A percentile compares a stretch with the other conserved stretches of the same genome.
phyloP scores from a whole-genome alignment of 2,329 filamentous ascomycete species.

The Arthrobotrys iridis region DNA sequence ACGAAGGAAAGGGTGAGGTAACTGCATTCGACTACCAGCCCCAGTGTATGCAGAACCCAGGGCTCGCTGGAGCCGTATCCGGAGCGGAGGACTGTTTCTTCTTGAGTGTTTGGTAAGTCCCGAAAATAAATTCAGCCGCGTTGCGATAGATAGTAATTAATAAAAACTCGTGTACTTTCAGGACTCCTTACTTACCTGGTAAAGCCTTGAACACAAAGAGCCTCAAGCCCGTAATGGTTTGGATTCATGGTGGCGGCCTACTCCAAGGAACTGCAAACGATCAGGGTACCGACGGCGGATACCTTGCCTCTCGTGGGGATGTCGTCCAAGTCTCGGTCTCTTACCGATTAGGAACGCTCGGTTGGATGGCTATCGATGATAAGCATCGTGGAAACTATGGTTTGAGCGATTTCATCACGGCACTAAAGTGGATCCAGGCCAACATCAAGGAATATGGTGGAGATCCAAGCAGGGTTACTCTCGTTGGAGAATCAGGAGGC shows the following conservation, averaged over 20 bases:
- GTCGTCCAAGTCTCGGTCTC: slow-evolving; percentile 68
- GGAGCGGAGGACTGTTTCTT: neutral
- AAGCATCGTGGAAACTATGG: slow-evolving; percentile 66
- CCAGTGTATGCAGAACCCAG: slow-evolving; percentile 61
- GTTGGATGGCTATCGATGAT: slow-evolving; percentile 65
- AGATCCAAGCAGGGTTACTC: slow-evolving; percentile 68
- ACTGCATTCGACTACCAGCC: slow-evolving; percentile 51
- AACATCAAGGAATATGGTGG: slow-evolving; percentile 72
- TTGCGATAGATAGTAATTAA: no score
- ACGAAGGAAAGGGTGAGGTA: slow-evolving; percentile 60
- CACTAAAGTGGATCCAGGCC: slow-evolving; percentile 70
- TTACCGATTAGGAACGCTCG: slow-evolving; percentile 67
- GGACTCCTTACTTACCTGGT: slow-evolving; percentile 18
- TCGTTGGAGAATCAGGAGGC: slow-evolving; percentile 71
- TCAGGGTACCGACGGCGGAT: slow-evolving; percentile 68
- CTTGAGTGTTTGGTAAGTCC: no score
- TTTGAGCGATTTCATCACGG: slow-evolving; percentile 70
- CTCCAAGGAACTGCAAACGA: slow-evolving; percentile 71
- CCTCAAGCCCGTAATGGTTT: slow-evolving; percentile 39
- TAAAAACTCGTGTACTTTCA: neutral
- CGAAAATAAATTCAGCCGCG: no score
- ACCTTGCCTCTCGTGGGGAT: slow-evolving; percentile 67
- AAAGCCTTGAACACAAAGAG: neutral
- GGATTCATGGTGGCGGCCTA: slow-evolving; percentile 66
- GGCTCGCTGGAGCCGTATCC: slow-evolving; percentile 57